Conservation (phyloP, 2,329 filamentous ascomycete species). For the Pezicula neosporulosa region DNA sequence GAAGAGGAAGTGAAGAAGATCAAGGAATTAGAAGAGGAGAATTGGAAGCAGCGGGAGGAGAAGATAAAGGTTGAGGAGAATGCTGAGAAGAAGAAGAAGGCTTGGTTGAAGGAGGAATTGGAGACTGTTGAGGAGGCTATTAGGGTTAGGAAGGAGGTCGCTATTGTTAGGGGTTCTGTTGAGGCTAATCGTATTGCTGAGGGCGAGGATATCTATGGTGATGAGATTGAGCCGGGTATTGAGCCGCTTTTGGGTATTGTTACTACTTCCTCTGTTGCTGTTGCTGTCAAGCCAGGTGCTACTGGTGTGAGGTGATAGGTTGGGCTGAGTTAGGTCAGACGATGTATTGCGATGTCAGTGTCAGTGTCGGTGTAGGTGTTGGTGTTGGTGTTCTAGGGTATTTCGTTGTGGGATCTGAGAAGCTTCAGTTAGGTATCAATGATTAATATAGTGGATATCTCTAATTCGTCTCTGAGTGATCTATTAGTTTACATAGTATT, state of each 20-base stretch:
- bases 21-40: not conserved
- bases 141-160: slow-evolving; percentile 13
- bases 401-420: no score
- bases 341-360: no score
- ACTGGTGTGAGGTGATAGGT: no score
- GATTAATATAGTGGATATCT: no score
- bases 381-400: no score
- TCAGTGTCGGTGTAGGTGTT: no score
- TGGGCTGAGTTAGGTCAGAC: no score
- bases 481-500: no score
- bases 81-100: slow-evolving; percentile 7
- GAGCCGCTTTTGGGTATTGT: slow-evolving; percentile 2
- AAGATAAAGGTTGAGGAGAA: slow-evolving; percentile 3
- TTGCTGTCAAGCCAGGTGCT: no score
- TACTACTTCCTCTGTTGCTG: not conserved
- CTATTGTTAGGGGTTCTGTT: slow-evolving; percentile 11
- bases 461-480: no score
- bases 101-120: slow-evolving; percentile 11
- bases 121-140: slow-evolving; percentile 11
- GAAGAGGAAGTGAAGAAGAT: slow-evolving; percentile 2
- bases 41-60: not conserved
- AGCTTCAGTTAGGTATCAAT: no score
- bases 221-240: slow-evolving; percentile 9
- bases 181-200: slow-evolving; percentile 12
- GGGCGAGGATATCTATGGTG: slow-evolving; percentile 14